These are phyloP conservation scores for Neopestalotiopsis clavispora DNA, from an alignment of 2,329 filamentous ascomycete genomes.

Conservation along the genomic window DNA sequence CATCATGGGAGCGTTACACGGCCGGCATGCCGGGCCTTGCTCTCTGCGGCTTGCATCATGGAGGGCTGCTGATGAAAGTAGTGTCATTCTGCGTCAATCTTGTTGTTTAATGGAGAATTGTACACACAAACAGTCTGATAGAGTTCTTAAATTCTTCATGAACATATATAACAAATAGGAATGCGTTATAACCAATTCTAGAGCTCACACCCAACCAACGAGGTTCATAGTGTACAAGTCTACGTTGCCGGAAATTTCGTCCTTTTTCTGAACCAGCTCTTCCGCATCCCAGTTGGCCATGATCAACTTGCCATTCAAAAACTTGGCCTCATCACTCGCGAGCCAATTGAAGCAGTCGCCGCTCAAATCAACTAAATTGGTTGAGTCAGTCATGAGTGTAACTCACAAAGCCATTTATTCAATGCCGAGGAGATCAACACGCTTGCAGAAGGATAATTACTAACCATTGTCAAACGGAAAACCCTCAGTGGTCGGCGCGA, in stretches of 20 bases:
- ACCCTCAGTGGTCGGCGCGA: slow-evolving; percentile 2
- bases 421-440: no score
- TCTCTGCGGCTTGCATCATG: no score
- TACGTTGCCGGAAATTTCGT: slow-evolving; percentile 17
- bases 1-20: no score
- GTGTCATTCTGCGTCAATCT: no score
- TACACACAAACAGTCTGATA: no score
- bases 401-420: no score
- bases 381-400: neutral
- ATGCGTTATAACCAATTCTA: no score
- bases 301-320: slow-evolving; percentile 37
- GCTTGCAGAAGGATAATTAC: neutral
- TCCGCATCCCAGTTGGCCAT: slow-evolving; percentile 43
- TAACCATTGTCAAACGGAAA: slow-evolving; percentile 16
- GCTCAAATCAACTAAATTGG: slow-evolving; percentile 26
- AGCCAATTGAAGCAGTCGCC: slow-evolving; percentile 40
- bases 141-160: no score
- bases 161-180: no score
- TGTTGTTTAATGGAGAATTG: no score
- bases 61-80: no score
- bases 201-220: slow-evolving; percentile 16
- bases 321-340: slow-evolving; percentile 36
- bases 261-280: slow-evolving; percentile 30
- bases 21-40: no score
- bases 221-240: slow-evolving; percentile 21